Evolutionary conservation across 306 rosid genomes (phyloP).

Genomic region (Amphicarpaea edgeworthii): DNA sequence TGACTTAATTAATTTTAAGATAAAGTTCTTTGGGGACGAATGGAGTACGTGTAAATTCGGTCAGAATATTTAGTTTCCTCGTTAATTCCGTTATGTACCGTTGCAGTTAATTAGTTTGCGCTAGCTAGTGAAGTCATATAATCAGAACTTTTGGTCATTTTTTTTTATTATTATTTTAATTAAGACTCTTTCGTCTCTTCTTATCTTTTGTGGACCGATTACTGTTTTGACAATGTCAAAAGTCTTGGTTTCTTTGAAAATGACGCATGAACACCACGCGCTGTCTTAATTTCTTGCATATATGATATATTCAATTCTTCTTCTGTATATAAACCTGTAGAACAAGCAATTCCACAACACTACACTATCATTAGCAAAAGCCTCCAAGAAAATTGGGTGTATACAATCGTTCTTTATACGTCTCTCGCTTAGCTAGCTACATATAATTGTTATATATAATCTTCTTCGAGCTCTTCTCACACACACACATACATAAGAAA

Average conservation of each 20-base stretch:
- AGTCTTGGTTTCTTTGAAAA: neutral
- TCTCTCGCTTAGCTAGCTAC: slow-evolving; percentile 14
- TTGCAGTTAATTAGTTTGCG: neutral
- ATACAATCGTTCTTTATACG: neutral
- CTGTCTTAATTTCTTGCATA: neutral
- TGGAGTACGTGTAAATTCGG: too few relatives aligned
- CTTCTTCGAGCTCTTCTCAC: neutral
- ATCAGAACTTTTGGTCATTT: neutral
- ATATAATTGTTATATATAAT: too few relatives aligned
- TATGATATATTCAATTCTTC: too few relatives aligned
- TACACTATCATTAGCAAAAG: neutral
- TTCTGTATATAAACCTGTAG: neutral
- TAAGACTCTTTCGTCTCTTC: neutral
- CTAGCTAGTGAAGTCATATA: neutral
- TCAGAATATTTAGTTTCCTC: neutral
- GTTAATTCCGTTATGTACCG: neutral
- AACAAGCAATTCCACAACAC: neutral
- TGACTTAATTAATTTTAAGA: neutral
- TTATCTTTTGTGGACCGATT: neutral
- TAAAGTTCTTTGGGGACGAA: too few relatives aligned
- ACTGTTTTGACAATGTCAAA: slow-evolving; percentile 23
- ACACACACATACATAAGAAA: neutral
- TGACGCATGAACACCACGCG: neutral
- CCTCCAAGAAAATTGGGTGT: neutral
- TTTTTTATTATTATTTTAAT: too few relatives aligned